Evolutionary conservation across 495 filamentous ascomycete genomes (phyloP), one percentile per base, ranked within the genome.

Genomic region (Astrothelium subdiscretum): DNA sequence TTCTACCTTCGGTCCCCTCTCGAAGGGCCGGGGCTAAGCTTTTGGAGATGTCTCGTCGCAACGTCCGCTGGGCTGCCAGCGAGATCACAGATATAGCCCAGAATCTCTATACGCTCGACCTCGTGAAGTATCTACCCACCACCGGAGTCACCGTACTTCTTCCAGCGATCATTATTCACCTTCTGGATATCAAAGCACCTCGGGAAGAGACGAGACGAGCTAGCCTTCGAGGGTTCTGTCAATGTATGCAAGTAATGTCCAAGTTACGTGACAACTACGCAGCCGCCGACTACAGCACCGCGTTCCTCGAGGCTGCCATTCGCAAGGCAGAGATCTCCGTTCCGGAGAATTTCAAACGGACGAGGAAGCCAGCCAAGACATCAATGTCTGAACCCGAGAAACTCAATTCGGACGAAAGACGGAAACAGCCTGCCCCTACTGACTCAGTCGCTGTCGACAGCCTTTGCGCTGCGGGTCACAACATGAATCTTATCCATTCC

Each of bases 131-230:
- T 70, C 84, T 95, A 20, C 90, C 91, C 11, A 94, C 91, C 0
- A 90, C 89, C 0, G 90, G 90, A 43, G 89, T 95, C 24, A 96
- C 91, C 0, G 90, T 95, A 11, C 82, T 95, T 12, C 82, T 95
- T 3, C 91, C 91, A 2, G 90, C 91, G 13, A 89, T 95, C 72
- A 95, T 95, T 65, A 92, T 95, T 60, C 90, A 96, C 69, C 79
- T 96, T 22, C 81, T 95, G 2, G 89, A 95, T 68, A 91, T 94
- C 78, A 95, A 91, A 68, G 87, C 85, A 42, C 85, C 80, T 48
- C 81, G 89, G 62, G 81, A 82, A 20, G 82, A 81, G 54, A 83
- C 87, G 18, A 80, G 88, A 26, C 81, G 84, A 63, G 75, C 82
- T 35, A 88, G 86, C 61, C 77, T 88, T 57, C 81, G 85, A 58